Conservation (phyloP, 2,329 filamentous ascomycete species). For the Dactylellina drechsleri region DNA sequence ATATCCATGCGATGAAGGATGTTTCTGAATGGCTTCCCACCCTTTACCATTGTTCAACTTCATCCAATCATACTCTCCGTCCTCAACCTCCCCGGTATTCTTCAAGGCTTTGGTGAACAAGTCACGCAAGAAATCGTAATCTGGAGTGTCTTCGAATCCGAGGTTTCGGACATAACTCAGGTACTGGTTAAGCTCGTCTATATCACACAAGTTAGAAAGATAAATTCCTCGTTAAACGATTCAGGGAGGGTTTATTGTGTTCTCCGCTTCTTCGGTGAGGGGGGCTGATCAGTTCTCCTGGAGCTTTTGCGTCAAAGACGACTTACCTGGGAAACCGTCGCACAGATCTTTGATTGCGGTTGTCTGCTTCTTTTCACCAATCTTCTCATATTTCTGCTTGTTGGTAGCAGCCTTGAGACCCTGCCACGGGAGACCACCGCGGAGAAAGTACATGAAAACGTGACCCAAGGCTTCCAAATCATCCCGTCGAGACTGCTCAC, state of each 20-base stretch:
- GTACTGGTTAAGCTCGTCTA: conserved; percentile 97
- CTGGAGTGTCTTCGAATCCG: conserved; percentile 96
- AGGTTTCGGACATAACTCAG: conserved; percentile 96
- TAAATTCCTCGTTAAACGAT: conserved; percentile 3
- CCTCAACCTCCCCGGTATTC: conserved; percentile 91
- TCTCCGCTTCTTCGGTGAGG: conserved; percentile 54
- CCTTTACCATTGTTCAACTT: conserved; percentile 93
- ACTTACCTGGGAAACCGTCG: conserved; percentile 83
- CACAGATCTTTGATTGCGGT: conserved; percentile 96
- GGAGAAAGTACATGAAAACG: conserved; percentile 79
- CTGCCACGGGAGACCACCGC: conserved; percentile 77
- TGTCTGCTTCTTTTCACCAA: conserved; percentile 99
- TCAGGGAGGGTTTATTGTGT: neutral
- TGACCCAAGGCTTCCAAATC: conserved; percentile 88
- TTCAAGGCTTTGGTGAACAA: conserved; percentile 96
- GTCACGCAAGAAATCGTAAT: conserved; percentile 97
- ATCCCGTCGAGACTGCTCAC: conserved; percentile 94
- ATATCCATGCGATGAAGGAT: conserved; percentile 74
- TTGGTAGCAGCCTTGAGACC: conserved; percentile 78
- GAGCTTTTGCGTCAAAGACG: conserved; percentile 1
- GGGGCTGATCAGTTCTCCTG: conserved; percentile 22
- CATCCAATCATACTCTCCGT: conserved; percentile 99
- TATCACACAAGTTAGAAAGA: too few species aligned
- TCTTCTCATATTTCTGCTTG: conserved; percentile 99
- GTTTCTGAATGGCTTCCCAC: conserved; percentile 82